Evolutionary conservation across 176 grass and related monocot species (phyloP).

Genomic region (Raddia distichophylla): DNA sequence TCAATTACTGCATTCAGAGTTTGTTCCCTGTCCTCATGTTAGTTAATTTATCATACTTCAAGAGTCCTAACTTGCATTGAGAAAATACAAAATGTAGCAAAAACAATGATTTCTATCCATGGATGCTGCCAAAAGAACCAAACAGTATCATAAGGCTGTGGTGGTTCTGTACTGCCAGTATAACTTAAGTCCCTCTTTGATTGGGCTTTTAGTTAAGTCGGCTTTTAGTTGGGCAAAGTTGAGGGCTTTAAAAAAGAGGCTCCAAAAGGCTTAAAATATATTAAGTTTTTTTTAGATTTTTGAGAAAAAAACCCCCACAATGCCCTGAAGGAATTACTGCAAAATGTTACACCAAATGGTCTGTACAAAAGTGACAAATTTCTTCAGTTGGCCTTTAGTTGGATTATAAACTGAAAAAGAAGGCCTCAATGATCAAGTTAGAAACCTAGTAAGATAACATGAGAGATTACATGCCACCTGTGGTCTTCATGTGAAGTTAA

Average conservation of each 20-base stretch:
- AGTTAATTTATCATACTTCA: neutral
- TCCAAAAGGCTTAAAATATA: too few relatives aligned
- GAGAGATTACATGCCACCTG: neutral
- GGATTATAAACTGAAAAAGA: too few relatives aligned
- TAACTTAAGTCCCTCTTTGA: neutral
- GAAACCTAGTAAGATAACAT: neutral
- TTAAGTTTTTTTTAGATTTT: too few relatives aligned
- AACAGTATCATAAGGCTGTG: neutral
- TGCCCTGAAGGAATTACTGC: too few relatives aligned
- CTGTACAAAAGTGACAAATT: too few relatives aligned
- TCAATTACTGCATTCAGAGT: neutral
- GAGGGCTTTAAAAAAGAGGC: too few relatives aligned
- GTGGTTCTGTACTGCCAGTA: neutral
- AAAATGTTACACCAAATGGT: too few relatives aligned
- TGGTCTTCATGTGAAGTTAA: neutral
- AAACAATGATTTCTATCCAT: neutral
- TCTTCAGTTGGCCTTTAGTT: too few relatives aligned
- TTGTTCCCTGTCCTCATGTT: neutral
- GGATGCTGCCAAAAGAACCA: neutral
- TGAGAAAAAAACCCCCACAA: too few relatives aligned
- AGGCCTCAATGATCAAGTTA: neutral
- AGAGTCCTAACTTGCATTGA: neutral
- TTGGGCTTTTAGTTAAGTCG: too few relatives aligned
- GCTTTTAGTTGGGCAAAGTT: too few relatives aligned
- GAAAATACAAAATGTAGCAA: neutral